Evolutionary conservation across 331 rosid species (phyloP).

Genomic region (Rosa hybrid): DNA sequence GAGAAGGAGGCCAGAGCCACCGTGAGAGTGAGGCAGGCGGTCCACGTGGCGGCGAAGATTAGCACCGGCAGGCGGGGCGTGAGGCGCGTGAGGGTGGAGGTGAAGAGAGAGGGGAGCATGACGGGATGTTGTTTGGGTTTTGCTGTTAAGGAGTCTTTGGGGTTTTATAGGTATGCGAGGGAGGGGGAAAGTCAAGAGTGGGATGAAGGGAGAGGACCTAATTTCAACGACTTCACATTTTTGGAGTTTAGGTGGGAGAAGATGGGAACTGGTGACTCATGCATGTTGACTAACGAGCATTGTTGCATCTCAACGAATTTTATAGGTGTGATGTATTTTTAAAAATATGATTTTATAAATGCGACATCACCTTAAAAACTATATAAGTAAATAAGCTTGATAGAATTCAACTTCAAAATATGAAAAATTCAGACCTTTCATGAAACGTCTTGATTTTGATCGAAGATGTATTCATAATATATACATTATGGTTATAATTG

Average conservation of each 20-base stretch:
- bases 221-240: constrained; percentile 28
- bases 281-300: constrained; percentile 3
- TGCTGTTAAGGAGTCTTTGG: not conserved
- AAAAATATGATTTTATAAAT: too few relatives aligned
- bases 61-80: constrained; percentile 58
- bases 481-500: too few relatives aligned
- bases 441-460: too few relatives aligned
- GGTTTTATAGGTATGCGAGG: not conserved
- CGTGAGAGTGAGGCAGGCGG: constrained; percentile 49
- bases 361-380: too few relatives aligned
- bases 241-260: constrained; percentile 26
- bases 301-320: not conserved
- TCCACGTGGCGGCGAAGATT: constrained; percentile 67
- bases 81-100: constrained; percentile 35
- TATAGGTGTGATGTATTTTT: not conserved
- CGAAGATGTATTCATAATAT: too few relatives aligned
- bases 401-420: too few relatives aligned
- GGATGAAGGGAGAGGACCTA: constrained; percentile 16
- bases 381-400: too few relatives aligned
- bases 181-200: not conserved
- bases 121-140: not conserved
- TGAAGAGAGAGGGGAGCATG: constrained; percentile 51
- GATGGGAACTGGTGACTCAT: constrained; percentile 8
- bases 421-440: too few relatives aligned
- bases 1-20: constrained; percentile 74